A percentile compares a stretch with the other conserved stretches of the same genome.
Conservation (phyloP, 306 rosid genomes). For the Vachellia collinsii region DNA sequence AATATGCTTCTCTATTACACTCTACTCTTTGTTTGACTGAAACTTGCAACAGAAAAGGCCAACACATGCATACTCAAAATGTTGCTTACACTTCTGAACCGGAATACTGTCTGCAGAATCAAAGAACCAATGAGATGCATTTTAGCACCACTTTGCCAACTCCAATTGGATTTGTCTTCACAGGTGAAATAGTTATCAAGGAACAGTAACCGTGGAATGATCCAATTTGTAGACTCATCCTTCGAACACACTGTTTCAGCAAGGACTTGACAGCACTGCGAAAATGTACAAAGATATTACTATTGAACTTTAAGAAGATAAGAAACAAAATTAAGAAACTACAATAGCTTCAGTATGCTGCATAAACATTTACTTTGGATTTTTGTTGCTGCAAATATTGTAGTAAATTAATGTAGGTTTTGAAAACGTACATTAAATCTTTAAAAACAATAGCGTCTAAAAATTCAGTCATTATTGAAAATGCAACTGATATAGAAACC, state of each 20-base stretch:
- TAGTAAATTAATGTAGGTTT: slow-evolving; percentile 5
- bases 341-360: slow-evolving; percentile 28
- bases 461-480: slow-evolving; percentile 35
- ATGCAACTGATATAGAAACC: slow-evolving; percentile 53
- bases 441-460: slow-evolving; percentile 1
- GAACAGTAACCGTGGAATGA: slow-evolving; percentile 84
- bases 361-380: slow-evolving; percentile 1
- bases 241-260: slow-evolving; percentile 62
- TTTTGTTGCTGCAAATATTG: slow-evolving; percentile 1
- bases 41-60: slow-evolving; percentile 1
- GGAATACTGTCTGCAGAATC: slow-evolving; percentile 76
- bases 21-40: slow-evolving; percentile 2
- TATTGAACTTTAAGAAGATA: slow-evolving; percentile 29
- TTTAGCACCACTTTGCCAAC: slow-evolving; percentile 63
- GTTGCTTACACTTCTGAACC: slow-evolving; percentile 46
- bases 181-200: slow-evolving; percentile 72
- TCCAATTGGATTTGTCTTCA: slow-evolving; percentile 77
- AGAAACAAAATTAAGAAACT: slow-evolving; percentile 32
- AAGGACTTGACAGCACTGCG: slow-evolving; percentile 84
- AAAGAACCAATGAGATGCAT: slow-evolving; percentile 82
- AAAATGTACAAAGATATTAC: slow-evolving; percentile 32
- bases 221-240: slow-evolving; percentile 60
- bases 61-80: slow-evolving; percentile 31
- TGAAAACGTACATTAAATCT: slow-evolving; percentile 18
- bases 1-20: neutral